Conservation (phyloP, 2,329 filamentous ascomycete genomes). For the Aureobasidium sp. region DNA sequence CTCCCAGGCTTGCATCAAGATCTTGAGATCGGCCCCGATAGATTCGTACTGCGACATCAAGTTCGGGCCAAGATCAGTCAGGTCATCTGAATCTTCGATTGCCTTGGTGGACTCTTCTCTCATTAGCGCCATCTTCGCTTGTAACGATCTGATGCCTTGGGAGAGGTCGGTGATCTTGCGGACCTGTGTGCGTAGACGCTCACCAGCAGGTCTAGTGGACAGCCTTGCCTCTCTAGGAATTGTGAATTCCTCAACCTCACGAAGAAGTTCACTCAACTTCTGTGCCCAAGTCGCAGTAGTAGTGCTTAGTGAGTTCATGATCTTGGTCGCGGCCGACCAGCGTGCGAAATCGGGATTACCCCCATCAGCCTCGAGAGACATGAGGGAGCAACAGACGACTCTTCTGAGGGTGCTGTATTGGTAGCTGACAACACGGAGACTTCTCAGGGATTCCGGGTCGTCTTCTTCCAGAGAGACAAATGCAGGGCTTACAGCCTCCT, state of each 20-base stretch:
- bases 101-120: slow-evolving; percentile 80
- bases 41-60: slow-evolving; percentile 90
- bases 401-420: slow-evolving; percentile 74
- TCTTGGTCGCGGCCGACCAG: slow-evolving; percentile 71
- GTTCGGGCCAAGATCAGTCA: slow-evolving; percentile 61
- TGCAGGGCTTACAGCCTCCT: slow-evolving; percentile 43
- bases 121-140: slow-evolving; percentile 88
- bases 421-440: slow-evolving; percentile 57
- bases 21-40: slow-evolving; percentile 76
- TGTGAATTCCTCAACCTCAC: slow-evolving; percentile 60
- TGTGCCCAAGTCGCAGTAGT: slow-evolving; percentile 55
- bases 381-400: slow-evolving; percentile 77
- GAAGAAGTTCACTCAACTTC: slow-evolving; percentile 60
- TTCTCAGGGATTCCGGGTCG: slow-evolving; percentile 68
- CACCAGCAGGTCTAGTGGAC: slow-evolving; percentile 52
- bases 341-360: slow-evolving; percentile 66
- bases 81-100: slow-evolving; percentile 57
- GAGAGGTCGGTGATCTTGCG: slow-evolving; percentile 83
- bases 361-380: slow-evolving; percentile 77
- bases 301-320: slow-evolving; percentile 57
- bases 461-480: slow-evolving; percentile 56
- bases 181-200: slow-evolving; percentile 78
- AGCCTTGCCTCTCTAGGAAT: slow-evolving; percentile 44
- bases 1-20: slow-evolving; percentile 43
- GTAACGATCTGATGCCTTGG: slow-evolving; percentile 80